Evolutionary conservation across 768 basidiomycete genomes (phyloP).

Genomic region (Auriscalpium orientale): DNA sequence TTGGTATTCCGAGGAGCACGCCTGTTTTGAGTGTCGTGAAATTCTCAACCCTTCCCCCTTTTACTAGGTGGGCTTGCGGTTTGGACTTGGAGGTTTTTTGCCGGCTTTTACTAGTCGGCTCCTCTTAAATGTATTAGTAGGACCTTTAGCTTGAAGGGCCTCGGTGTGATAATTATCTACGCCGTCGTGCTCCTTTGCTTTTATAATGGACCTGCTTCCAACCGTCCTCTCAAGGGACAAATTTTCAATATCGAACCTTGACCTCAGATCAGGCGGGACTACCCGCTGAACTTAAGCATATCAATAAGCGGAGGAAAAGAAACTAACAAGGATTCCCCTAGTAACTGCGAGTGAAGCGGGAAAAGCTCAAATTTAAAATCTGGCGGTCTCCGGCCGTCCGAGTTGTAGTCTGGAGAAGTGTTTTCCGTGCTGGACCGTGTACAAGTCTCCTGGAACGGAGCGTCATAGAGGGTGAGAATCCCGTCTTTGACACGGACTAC

Average conservation of each 20-base stretch:
- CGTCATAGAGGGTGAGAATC: too few species aligned
- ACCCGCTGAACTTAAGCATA: constrained; percentile 86
- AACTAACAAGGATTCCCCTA: constrained; percentile 87
- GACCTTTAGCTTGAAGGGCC: constrained; percentile 1
- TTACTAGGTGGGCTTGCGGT: constrained; percentile 37
- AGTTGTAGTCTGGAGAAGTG: too few species aligned
- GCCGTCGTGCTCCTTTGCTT: constrained; percentile 24
- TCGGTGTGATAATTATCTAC: constrained; percentile 48
- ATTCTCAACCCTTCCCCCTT: constrained; percentile 23
- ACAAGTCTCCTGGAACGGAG: too few species aligned
- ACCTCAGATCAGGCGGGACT: constrained; percentile 80
- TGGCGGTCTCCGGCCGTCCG: constrained; percentile 3
- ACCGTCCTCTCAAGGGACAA: constrained; percentile 20
- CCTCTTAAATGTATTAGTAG: constrained; percentile 17
- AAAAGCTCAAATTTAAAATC: constrained; percentile 26
- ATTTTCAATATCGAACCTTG: constrained; percentile 28
- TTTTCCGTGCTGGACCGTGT: too few species aligned
- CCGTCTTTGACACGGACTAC: too few species aligned
- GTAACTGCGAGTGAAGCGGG: constrained; percentile 84
- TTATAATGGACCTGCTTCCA: constrained; percentile 21
- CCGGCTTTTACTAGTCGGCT: constrained; percentile 24
- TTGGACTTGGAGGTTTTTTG: constrained; percentile 36
- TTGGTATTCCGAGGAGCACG: too few species aligned
- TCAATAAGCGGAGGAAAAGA: constrained; percentile 89
- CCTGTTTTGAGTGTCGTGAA: too few species aligned